Percentiles rank a stretch among this genome's conserved stretches.
phyloP scores from a whole-genome alignment of 805 yeast genomes.

The Kregervanrija fluxuum region DNA sequence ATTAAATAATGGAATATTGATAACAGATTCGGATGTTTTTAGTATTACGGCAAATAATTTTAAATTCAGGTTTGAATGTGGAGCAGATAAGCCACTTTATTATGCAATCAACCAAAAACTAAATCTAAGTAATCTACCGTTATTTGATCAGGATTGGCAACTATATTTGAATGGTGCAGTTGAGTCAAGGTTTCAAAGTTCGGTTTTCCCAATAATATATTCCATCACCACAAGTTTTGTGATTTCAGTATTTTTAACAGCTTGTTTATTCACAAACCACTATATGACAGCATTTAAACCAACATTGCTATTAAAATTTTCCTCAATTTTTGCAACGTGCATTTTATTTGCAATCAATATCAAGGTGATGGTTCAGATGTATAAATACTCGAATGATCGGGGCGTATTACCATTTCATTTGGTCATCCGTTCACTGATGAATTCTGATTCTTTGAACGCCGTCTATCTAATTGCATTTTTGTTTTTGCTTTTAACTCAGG shows the following conservation, averaged over 20 bases:
- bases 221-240: constrained; percentile 60
- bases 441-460: constrained; percentile 39
- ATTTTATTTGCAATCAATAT: constrained; percentile 47
- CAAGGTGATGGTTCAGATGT: constrained; percentile 33
- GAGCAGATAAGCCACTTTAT: too few relatives aligned
- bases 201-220: constrained; percentile 56
- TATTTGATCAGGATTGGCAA: constrained; percentile 17
- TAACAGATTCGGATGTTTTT: too few relatives aligned
- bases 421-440: constrained; percentile 24
- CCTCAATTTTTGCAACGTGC: constrained; percentile 46
- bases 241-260: constrained; percentile 53
- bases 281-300: constrained; percentile 46
- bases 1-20: too few relatives aligned
- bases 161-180: too few relatives aligned
- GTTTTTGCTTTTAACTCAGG: constrained; percentile 59
- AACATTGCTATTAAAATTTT: constrained; percentile 40
- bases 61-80: too few relatives aligned
- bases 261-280: constrained; percentile 58
- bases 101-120: constrained; percentile 14
- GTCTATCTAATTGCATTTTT: constrained; percentile 53
- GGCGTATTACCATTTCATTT: too few relatives aligned
- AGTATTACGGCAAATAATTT: too few relatives aligned
- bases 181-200: constrained; percentile 33
- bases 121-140: constrained; percentile 32
- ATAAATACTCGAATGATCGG: too few relatives aligned